Conservation (phyloP, 179 eudicot species). For the Amaranthus tricolor region DNA sequence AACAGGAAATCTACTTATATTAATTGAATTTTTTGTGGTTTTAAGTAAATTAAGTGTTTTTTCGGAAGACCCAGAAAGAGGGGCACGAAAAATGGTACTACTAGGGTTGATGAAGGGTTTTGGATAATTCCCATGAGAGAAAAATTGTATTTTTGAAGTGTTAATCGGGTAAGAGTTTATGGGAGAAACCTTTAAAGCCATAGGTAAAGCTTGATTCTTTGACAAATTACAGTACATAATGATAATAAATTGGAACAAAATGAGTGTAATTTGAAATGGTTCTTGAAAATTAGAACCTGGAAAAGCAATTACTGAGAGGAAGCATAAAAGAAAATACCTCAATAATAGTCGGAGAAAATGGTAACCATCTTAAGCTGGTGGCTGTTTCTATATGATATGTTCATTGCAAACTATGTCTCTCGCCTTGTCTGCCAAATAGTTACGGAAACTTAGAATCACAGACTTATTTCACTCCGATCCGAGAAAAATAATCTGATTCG, state of each 20-base stretch:
- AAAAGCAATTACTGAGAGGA: not conserved
- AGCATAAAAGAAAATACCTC: not conserved
- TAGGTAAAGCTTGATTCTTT: constrained; percentile 55
- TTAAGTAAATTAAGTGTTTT: constrained; percentile 14
- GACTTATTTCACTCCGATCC: too few relatives aligned
- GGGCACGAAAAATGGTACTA: not conserved
- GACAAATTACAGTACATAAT: constrained; percentile 44
- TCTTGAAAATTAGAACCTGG: not conserved
- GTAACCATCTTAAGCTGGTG: too few relatives aligned
- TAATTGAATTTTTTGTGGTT: constrained; percentile 16
- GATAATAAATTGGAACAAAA: constrained; percentile 15
- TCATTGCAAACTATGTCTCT: too few relatives aligned
- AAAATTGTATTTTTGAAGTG: constrained; percentile 39
- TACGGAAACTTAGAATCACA: too few relatives aligned
- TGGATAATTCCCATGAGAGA: constrained; percentile 34
- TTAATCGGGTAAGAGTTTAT: constrained; percentile 28
- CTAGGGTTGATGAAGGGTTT: constrained; percentile 33
- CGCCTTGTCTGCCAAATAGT: too few relatives aligned
- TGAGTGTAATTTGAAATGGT: not conserved
- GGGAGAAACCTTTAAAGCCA: constrained; percentile 49
- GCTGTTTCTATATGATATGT: too few relatives aligned
- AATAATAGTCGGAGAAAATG: not conserved
- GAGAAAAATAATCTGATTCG: too few relatives aligned
- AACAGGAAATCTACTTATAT: constrained; percentile 32
- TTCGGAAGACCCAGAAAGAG: constrained; percentile 22